phyloP scores from a whole-genome alignment of 768 basidiomycete genomes.

The Hortiboletus campestris region DNA sequence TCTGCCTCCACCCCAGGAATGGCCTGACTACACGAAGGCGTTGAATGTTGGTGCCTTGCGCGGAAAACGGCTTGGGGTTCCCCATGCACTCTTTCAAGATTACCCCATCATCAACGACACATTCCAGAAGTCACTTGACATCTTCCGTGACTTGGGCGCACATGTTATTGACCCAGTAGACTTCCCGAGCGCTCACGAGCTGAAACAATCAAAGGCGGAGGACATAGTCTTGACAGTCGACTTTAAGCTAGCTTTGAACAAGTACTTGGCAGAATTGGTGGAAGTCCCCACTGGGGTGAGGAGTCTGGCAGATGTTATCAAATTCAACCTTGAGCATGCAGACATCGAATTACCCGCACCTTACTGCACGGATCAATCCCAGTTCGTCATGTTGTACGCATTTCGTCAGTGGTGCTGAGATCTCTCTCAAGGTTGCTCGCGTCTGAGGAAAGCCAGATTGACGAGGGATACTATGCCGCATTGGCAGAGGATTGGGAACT shows the following conservation, averaged over 20 bases:
- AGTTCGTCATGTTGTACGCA: slow-evolving; percentile 20
- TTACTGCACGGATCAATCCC: slow-evolving; percentile 37
- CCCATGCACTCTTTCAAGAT: slow-evolving; percentile 33
- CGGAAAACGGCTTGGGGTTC: slow-evolving; percentile 46
- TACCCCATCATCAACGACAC: slow-evolving; percentile 28
- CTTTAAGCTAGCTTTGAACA: slow-evolving; percentile 51
- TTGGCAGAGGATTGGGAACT: slow-evolving; percentile 48
- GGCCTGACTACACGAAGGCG: slow-evolving; percentile 58
- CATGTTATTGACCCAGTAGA: slow-evolving; percentile 61
- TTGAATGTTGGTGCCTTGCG: slow-evolving; percentile 44
- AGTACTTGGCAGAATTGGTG: slow-evolving; percentile 45
- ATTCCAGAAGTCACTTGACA: slow-evolving; percentile 40
- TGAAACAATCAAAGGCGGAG: slow-evolving; percentile 50
- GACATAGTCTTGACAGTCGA: slow-evolving; percentile 52
- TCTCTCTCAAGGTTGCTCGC: slow-evolving; percentile 15
- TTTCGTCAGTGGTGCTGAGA: slow-evolving; percentile 4
- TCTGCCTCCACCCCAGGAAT: slow-evolving; percentile 40
- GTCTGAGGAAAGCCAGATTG: slow-evolving; percentile 30
- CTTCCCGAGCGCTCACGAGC: slow-evolving; percentile 51
- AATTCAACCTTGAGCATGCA: slow-evolving; percentile 53
- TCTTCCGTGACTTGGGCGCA: slow-evolving; percentile 40
- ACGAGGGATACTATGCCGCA: slow-evolving; percentile 43
- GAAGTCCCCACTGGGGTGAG: slow-evolving; percentile 60
- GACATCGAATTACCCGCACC: slow-evolving; percentile 42
- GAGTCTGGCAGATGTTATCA: slow-evolving; percentile 55